Evolutionary conservation across 106 monocot species (phyloP).

Genomic region (Acorus gramineus): DNA sequence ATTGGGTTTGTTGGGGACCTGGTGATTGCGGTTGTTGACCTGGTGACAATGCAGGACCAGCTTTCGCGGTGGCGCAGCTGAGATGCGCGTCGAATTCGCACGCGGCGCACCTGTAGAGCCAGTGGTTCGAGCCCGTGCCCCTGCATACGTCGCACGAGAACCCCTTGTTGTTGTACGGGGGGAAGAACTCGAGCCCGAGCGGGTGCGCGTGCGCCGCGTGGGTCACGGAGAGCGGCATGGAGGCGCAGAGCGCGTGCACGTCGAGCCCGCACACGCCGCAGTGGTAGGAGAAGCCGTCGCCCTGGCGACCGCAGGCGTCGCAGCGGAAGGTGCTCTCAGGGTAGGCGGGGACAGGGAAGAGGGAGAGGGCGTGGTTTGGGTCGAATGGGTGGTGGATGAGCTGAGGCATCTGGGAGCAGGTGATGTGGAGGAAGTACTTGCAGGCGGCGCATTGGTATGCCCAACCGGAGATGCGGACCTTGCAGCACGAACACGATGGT

Average conservation of each 20-base stretch:
- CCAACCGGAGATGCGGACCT: slow-evolving; percentile 1
- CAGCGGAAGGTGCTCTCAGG: slow-evolving; percentile 29
- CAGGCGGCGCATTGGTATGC: slow-evolving; percentile 31
- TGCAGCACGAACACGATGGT: slow-evolving; percentile 16
- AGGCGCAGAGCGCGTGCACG: slow-evolving; percentile 24
- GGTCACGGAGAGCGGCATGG: slow-evolving; percentile 11
- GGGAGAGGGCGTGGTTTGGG: slow-evolving; percentile 25
- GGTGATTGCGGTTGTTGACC: too few species aligned
- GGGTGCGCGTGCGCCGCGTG: slow-evolving; percentile 14
- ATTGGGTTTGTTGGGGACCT: too few species aligned
- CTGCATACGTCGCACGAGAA: slow-evolving; percentile 32
- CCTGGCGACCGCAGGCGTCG: slow-evolving; percentile 28
- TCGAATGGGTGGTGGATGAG: slow-evolving; percentile 29
- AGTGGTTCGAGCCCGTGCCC: slow-evolving; percentile 8
- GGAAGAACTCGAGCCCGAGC: slow-evolving; percentile 17
- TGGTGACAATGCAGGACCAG: too few species aligned
- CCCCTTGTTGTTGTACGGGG: slow-evolving; percentile 18
- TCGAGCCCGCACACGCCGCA: slow-evolving; percentile 25
- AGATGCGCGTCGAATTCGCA: slow-evolving; percentile 38
- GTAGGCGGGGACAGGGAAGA: slow-evolving; percentile 33
- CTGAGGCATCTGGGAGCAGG: slow-evolving; percentile 18
- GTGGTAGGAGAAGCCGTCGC: slow-evolving; percentile 34
- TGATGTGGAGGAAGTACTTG: slow-evolving; percentile 29
- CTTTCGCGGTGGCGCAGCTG: slow-evolving; percentile 3
- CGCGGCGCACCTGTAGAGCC: slow-evolving; percentile 30